A percentile compares a stretch with the other conserved stretches of the same genome.
Evolutionary conservation across 1,139 yeast genomes (phyloP).

Genomic region (Yamadazyma pseudoaaseri): DNA sequence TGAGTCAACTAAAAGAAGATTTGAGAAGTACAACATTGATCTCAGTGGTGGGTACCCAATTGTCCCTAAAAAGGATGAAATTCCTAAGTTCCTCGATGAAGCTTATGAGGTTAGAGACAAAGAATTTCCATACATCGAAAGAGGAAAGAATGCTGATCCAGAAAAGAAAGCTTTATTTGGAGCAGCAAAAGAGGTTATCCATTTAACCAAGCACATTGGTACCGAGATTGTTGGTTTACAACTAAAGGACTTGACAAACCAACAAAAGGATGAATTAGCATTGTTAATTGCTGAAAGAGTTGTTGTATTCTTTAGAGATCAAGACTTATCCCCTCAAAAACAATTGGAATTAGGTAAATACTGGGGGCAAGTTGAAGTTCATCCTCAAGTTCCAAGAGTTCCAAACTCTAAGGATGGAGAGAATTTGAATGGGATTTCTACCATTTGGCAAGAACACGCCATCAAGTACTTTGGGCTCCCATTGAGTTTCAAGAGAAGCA

Average conservation of each 20-base stretch:
- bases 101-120: constrained; percentile 44
- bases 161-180: constrained; percentile 51
- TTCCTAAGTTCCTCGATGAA: constrained; percentile 55
- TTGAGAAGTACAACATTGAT: constrained; percentile 28
- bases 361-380: constrained; percentile 45
- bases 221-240: constrained; percentile 59
- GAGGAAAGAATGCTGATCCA: constrained; percentile 51
- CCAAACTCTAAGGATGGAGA: constrained; percentile 22
- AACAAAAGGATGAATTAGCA: constrained; percentile 53
- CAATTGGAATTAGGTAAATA: constrained; percentile 46
- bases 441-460: constrained; percentile 52
- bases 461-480: constrained; percentile 20
- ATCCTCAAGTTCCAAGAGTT: constrained; percentile 37
- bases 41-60: constrained; percentile 33
- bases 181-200: constrained; percentile 49
- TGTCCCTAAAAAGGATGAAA: constrained; percentile 23
- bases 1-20: constrained; percentile 21
- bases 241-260: constrained; percentile 43
- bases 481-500: constrained; percentile 28
- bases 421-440: constrained; percentile 39
- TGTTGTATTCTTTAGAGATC: constrained; percentile 43
- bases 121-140: constrained; percentile 41
- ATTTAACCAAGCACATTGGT: constrained; percentile 51
- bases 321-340: constrained; percentile 41
- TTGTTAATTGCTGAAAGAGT: constrained; percentile 42